phyloP scores from a whole-genome alignment of 371 early-diverging fungal species.

The Mucor sp. region DNA sequence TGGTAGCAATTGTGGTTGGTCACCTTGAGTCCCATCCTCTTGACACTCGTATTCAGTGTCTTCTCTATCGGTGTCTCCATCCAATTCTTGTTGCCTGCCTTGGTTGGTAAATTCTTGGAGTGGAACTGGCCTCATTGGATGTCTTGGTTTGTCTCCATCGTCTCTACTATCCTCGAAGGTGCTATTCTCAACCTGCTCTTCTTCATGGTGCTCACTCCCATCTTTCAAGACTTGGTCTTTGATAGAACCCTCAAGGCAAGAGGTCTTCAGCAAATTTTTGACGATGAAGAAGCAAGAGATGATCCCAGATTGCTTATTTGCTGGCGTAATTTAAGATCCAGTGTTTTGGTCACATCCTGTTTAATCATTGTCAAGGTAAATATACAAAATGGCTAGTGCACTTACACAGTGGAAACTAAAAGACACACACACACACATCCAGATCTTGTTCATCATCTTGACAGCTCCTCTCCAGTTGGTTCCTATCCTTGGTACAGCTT shows the following conservation, averaged over 20 bases:
- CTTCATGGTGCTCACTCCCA: slow-evolving; percentile 50
- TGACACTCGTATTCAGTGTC: slow-evolving; percentile 27
- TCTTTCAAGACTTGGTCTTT: slow-evolving; percentile 53
- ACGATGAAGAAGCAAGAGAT: slow-evolving; percentile 19
- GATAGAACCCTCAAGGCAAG: slow-evolving; percentile 47
- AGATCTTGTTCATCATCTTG: slow-evolving; percentile 43
- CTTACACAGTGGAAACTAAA: background rate
- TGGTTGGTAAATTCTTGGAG: slow-evolving; percentile 41
- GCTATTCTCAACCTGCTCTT: slow-evolving; percentile 46
- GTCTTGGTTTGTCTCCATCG: slow-evolving; percentile 43
- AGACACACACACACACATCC: background rate
- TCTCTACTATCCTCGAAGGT: slow-evolving; percentile 47
- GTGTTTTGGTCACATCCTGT: slow-evolving; percentile 26
- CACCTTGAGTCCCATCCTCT: slow-evolving; percentile 27
- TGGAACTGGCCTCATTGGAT: slow-evolving; percentile 55
- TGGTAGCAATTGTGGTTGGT: slow-evolving; percentile 35
- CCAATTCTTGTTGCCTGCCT: slow-evolving; percentile 21
- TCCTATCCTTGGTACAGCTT: slow-evolving; percentile 47
- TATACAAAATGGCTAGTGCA: background rate
- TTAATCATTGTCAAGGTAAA: slow-evolving; percentile 29
- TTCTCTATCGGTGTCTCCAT: slow-evolving; percentile 32
- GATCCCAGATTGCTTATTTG: slow-evolving; percentile 25
- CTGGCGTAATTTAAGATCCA: slow-evolving; percentile 31
- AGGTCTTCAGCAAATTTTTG: slow-evolving; percentile 42
- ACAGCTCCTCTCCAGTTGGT: slow-evolving; percentile 54